Base-by-base conservation (phyloP, 768 basidiomycete species). In the Rhizopogon rudus region DNA sequence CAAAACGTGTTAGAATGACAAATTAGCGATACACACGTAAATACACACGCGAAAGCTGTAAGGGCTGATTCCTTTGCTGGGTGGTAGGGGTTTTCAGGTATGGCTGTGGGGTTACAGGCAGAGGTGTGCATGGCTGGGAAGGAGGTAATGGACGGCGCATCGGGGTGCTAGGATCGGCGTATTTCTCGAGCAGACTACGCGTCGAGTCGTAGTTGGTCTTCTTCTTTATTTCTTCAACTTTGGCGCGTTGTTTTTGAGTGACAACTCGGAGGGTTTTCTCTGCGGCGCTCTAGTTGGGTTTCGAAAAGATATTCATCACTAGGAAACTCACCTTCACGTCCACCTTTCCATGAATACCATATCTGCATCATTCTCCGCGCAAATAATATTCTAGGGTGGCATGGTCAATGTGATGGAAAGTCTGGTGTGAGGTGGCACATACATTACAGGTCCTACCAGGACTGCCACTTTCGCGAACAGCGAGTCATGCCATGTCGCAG, bases 151-250 rank as follows among this genome's bases (percentile, higher is more conserved):
- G 72, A 60, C 69, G 76, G 31, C 79, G 79, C 44, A 80, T 63
- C 13, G 79, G 75, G 1, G 78, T 75, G 10, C 62, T 44, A 5
- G 73, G 63, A 39, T 89, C 90, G 59, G 96, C 96, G 63, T 97
- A 98, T 55, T 85, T 83, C 67, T 96, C 93, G 16, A 99, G 77
- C 44, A 99, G 77, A 62, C 88, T 91, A 51, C 90, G 86, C 29
- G 94, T 99, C 10, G 83, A 83, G 67, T 99, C 92, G 70, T 91
- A 99, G 62, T 98, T 96, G 2, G 95, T 98, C 68, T 91, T 93
- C 75, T 93, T 93, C 79, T 99, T 99, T 61, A 98, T 91, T 61
- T 97, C 95, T 59, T 96, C 93, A 39, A 99, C 81, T 65, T 91
- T 93, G 22, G 79, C 77, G 17, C 91, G 86, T 59, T 95, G 93